Evolutionary conservation across 1,139 yeast species (phyloP).

Genomic region (Saccharomyces hybrid): DNA sequence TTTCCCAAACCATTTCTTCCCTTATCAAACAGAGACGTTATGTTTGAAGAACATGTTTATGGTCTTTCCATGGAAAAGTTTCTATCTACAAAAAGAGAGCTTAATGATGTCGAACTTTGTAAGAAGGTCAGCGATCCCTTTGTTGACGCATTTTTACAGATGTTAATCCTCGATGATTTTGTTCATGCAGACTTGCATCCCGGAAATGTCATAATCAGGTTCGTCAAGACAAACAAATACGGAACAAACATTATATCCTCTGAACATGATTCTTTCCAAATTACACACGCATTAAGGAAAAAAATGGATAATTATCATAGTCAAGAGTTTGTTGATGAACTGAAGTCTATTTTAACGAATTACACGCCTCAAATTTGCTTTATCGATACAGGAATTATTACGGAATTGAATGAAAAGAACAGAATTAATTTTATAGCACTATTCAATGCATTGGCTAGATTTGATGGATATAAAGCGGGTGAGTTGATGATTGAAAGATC

Average conservation of each 20-base stretch:
- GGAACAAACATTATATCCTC: conserved; percentile 32
- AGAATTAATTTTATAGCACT: conserved; percentile 81
- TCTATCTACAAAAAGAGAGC: conserved; percentile 38
- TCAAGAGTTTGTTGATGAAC: conserved; percentile 42
- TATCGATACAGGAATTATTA: conserved; percentile 87
- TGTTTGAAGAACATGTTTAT: conserved; percentile 78
- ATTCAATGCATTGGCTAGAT: conserved; percentile 80
- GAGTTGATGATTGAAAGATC: conserved; percentile 92
- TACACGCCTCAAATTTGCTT: conserved; percentile 84
- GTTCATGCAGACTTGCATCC: conserved; percentile 96
- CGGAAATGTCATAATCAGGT: conserved; percentile 83
- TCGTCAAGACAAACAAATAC: conserved; percentile 42
- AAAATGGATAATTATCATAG: conserved; percentile 33
- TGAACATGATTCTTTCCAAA: conserved; percentile 38
- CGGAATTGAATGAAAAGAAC: conserved; percentile 73
- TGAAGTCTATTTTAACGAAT: conserved; percentile 45
- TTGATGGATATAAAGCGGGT: conserved; percentile 93
- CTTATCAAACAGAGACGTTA: conserved; percentile 61
- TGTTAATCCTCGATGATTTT: conserved; percentile 87
- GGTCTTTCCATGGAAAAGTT: conserved; percentile 78
- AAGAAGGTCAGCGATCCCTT: conserved; percentile 81
- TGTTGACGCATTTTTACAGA: conserved; percentile 81
- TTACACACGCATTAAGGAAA: conserved; percentile 42
- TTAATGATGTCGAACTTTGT: conserved; percentile 39
- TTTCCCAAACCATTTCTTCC: conserved; percentile 74